These are phyloP conservation scores for Oldenlandia corymbosa DNA, from an alignment of 257 asterid genomes.

Conservation along the genomic window DNA sequence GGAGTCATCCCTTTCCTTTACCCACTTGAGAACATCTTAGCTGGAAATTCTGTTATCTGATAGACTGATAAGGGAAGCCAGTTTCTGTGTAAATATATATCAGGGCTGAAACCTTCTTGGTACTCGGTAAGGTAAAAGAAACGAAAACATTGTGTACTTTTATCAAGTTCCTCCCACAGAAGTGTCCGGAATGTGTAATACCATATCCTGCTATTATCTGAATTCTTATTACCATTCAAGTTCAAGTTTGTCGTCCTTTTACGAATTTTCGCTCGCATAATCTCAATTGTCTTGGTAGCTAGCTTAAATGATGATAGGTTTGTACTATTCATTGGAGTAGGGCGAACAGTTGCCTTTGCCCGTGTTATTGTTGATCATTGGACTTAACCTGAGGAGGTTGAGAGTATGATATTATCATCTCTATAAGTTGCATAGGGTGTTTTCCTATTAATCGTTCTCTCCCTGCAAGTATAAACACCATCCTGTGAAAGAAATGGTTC, in stretches of 20 bases:
- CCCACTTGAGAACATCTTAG: conserved; percentile 1
- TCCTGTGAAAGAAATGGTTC: no score
- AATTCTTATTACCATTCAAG: neutral
- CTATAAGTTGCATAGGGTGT: no score
- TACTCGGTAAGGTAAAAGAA: neutral
- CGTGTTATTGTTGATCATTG: no score
- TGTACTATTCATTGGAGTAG: no score
- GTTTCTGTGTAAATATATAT: neutral
- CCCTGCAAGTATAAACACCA: no score
- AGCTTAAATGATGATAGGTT: no score
- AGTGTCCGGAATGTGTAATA: neutral
- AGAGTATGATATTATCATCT: no score
- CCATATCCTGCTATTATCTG: neutral
- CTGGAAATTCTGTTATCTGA: conserved; percentile 1
- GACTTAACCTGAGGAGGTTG: no score
- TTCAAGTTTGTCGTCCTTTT: neutral
- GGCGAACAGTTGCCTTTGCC: no score
- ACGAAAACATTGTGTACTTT: neutral
- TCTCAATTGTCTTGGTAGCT: neutral
- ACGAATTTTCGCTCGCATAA: neutral
- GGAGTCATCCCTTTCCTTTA: conserved; percentile 3
- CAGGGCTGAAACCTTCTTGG: neutral
- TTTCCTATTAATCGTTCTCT: no score
- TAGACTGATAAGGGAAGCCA: neutral
- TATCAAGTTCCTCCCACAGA: neutral